These are phyloP conservation scores for Dictyostelium discoideum DNA, from an alignment of 78 protist species.

Conservation along the genomic window DNA sequence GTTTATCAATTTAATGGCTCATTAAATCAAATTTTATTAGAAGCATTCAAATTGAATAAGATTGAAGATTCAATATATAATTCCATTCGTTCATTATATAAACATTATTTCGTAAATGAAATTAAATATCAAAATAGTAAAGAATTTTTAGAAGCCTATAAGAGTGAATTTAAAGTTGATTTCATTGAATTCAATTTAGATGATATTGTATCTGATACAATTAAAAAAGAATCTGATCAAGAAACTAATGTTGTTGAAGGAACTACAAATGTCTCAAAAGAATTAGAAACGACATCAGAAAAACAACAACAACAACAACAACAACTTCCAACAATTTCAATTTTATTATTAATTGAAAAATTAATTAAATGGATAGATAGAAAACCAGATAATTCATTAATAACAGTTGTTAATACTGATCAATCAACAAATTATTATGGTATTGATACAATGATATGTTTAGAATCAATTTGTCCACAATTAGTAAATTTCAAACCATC, in stretches of 20 bases:
- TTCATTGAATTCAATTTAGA: constrained; percentile 23
- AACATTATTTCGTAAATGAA: constrained; percentile 13
- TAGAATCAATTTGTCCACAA: constrained; percentile 15
- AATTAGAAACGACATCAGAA: background rate
- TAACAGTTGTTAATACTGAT: background rate
- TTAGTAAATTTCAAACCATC: constrained; percentile 28
- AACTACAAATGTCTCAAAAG: background rate
- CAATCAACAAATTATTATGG: constrained; percentile 5
- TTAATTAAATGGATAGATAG: constrained; percentile 23
- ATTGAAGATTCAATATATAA: background rate
- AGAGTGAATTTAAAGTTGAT: constrained; percentile 2
- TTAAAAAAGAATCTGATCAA: background rate
- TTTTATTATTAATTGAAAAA: constrained; percentile 2
- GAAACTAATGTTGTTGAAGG: background rate
- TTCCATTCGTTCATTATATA: background rate
- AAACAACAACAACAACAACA: background rate
- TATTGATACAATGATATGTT: background rate
- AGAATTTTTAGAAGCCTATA: background rate
- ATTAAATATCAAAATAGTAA: background rate
- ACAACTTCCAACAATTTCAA: background rate
- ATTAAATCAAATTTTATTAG: constrained; percentile 5
- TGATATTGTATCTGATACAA: background rate
- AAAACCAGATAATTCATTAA: background rate
- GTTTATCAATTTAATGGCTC: constrained; percentile 43
- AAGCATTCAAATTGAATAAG: constrained; percentile 12